Base-by-base conservation (phyloP, 1,139 yeast genomes). In the Debaryomyces subglobosus region DNA sequence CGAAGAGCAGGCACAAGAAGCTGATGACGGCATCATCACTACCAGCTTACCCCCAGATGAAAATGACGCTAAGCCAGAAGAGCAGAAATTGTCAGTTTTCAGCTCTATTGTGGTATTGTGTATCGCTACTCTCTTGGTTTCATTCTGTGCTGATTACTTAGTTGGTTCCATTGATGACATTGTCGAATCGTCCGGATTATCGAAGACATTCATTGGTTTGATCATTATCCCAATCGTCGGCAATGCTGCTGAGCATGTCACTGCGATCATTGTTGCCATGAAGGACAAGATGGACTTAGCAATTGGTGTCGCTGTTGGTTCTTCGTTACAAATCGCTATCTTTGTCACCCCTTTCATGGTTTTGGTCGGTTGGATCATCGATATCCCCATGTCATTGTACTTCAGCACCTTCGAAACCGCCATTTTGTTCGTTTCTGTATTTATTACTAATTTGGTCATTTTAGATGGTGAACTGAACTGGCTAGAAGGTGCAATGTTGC, bases 241-340 rank as follows among this genome's bases (percentile, higher is more conserved):
- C 50, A 94, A 94, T 62, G 99, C 99, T 2, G 98, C 99, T 12
- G 99, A 94, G 69, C 99, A 94, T 67, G 98, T 89, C 44, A 94
- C 98, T 15, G 97, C 98, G 2, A 87, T 94, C 43, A 81, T 90
- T 53, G 98, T 94, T 44, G 98, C 99, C 25, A 83, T 86, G 81
- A 91, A 91, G 70, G 90, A 94, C 69, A 94, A 95, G 71, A 94
- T 95, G 97, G 98, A 94, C 66, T 79, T 94, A 55, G 97, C 99
- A 9, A 82, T 95, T 58, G 96, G 97, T 49, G 98, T 94, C 44
- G 98, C 99, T 8, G 85, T 94, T 54, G 99, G 99, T n/a, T 88
- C 96, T 4, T 90, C 97, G 3, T 81, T 94, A 68, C 99, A 94
- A 69, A 91, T 94, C 61, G 96, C 99, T 4, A 72, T 94, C 46